Base-by-base conservation (phyloP, 306 rosid genomes). In the Oemleria cerasiformis region DNA sequence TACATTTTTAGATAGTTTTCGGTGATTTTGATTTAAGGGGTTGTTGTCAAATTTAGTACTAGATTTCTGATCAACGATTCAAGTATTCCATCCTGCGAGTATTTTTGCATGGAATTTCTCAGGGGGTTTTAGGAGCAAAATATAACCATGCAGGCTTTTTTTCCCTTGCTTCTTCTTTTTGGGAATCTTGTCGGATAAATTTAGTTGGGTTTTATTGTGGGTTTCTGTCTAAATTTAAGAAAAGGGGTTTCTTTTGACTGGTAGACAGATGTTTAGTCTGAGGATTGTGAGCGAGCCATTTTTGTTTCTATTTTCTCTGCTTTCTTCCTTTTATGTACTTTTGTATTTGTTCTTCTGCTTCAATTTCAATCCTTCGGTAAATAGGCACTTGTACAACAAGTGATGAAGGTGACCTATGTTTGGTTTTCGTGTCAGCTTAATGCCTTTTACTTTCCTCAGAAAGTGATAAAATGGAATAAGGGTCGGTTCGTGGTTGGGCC, bases 271-370 rank as follows among this genome's bases (percentile, higher is more conserved):
- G 57, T 81, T 80, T 21, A 67, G 38, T 39, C 64, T 23, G 63
- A 50, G 84, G 67, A 70, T 75, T 80, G 68, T 84, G 83, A 73
- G 85, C 75, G 80, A 80, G 78, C 87, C 83, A 76, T 73, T 70
- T 78, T 78, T 75, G 74, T 87, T 79, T 77, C 82, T 75, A 75
- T 83, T 84, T 85, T 74, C 79, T 79, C 56, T 81, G 63, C 63
- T 58, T 44, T 57, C 3, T 61, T 50, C 14, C 63, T 63, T 71
- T 9, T 53, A 48, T 47, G 47, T 10, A 17, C 40, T 70, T 50
- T 7, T 14, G 12, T 60, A 0, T 67, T 23, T 63, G 34, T n/a
- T 51, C 7, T 12, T 73, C 41, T 63, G 60, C 20, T 65, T 43
- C 9, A 23, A 43, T 43, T 63, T 23, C 65, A 41, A 56, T 70